These are phyloP conservation scores for Leishmania tarentolae DNA, from an alignment of 208 protist species.

Conservation along the genomic window DNA sequence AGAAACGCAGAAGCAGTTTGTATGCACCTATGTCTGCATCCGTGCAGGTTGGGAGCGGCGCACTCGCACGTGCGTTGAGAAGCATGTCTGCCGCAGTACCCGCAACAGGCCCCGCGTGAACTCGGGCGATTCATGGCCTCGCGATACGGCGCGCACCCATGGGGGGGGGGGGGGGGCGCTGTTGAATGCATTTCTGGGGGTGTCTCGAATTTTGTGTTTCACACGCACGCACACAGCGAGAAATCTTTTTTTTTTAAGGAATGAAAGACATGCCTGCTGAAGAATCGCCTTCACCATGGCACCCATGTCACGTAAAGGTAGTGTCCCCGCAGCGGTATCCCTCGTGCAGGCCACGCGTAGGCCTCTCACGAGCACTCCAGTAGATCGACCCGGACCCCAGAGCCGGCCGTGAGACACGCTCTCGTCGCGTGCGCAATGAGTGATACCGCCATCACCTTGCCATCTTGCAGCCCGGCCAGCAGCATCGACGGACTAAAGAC, in stretches of 20 bases:
- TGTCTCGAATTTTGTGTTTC: not conserved
- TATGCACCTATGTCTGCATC: not conserved
- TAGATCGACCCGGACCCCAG: conserved; percentile 3
- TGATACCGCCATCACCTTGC: conserved; percentile 69
- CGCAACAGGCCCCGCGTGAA: not conserved
- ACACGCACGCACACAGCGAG: not conserved
- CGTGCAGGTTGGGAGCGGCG: not conserved
- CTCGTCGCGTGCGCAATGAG: conserved; percentile 59
- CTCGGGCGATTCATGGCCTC: not conserved
- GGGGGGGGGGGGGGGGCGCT: too few species aligned
- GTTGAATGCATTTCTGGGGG: not conserved
- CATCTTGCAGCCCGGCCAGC: conserved; percentile 75
- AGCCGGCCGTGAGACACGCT: conserved; percentile 30
- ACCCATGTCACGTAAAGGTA: not conserved
- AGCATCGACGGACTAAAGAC: conserved; percentile 83
- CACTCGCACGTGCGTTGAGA: not conserved
- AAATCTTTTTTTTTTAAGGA: too few species aligned
- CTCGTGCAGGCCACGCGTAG: not conserved
- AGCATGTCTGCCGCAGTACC: not conserved
- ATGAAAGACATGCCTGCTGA: not conserved
- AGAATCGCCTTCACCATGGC: not conserved
- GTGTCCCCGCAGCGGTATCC: not conserved
- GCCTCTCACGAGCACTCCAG: conserved; percentile 6
- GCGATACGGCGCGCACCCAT: not conserved
- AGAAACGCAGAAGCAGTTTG: too few species aligned